Evolutionary conservation across 73 alveolate species (phyloP).

Genomic region (Blepharisma stoltei): DNA sequence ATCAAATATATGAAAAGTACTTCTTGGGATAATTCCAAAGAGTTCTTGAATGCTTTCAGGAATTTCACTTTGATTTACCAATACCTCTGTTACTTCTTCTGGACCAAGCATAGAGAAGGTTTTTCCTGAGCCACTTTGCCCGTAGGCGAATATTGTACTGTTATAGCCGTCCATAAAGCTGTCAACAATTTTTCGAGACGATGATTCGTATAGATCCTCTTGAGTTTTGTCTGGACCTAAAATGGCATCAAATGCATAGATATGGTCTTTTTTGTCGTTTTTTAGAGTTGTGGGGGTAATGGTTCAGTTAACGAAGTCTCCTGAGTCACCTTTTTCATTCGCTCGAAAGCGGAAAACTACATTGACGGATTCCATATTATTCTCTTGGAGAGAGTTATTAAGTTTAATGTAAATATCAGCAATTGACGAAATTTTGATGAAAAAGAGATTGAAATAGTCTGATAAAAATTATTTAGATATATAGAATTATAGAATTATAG

Average conservation of each 20-base stretch:
- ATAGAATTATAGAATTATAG: too few relatives aligned
- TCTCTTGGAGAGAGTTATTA: not conserved
- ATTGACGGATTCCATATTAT: constrained; percentile 25
- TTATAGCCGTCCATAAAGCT: constrained; percentile 25
- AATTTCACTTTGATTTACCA: not conserved
- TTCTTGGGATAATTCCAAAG: constrained; percentile 74
- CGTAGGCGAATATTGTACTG: constrained; percentile 31
- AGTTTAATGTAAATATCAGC: not conserved
- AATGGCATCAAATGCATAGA: constrained; percentile 9
- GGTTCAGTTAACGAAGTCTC: not conserved
- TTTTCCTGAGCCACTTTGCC: constrained; percentile 33
- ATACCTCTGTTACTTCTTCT: constrained; percentile 23
- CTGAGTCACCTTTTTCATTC: constrained; percentile 9
- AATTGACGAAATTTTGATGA: too few relatives aligned
- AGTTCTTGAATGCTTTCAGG: constrained; percentile 49
- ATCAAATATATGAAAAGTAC: constrained; percentile 80
- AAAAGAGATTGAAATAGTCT: too few relatives aligned
- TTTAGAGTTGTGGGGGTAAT: not conserved
- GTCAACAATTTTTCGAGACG: constrained; percentile 22
- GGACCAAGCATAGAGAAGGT: constrained; percentile 36
- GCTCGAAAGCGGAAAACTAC: constrained; percentile 29
- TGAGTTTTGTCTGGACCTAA: constrained; percentile 14
- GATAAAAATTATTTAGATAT: too few relatives aligned
- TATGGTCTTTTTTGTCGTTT: constrained; percentile 22
- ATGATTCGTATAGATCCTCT: not conserved